Percentiles rank a stretch among this genome's conserved stretches.
These are phyloP conservation scores for Tylopilus intermedius DNA, from an alignment of 768 basidiomycete species.

Conservation along the genomic window DNA sequence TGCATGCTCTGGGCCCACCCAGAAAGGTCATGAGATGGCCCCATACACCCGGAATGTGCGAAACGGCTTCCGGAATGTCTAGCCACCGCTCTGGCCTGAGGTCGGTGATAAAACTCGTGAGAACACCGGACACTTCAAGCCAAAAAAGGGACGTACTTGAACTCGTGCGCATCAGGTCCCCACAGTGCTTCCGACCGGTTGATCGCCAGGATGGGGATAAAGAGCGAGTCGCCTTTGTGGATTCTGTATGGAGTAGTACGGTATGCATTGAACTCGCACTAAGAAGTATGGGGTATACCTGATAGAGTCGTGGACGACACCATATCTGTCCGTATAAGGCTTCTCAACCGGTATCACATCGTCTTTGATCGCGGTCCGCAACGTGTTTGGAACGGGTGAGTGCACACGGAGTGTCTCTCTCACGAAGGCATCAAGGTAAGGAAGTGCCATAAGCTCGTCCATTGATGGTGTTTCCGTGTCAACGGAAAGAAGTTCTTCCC, in stretches of 20 bases:
- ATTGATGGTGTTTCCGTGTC: conserved; percentile 56
- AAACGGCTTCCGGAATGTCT: conserved; percentile 39
- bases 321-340: conserved; percentile 42
- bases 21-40: conserved; percentile 57
- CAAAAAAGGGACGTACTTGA: conserved; percentile 39
- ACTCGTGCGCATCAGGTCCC: conserved; percentile 58
- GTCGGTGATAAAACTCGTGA: not conserved
- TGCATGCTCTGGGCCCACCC: conserved; percentile 61
- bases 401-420: conserved; percentile 52
- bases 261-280: not conserved
- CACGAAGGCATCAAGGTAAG: conserved; percentile 64
- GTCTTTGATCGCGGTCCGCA: conserved; percentile 46
- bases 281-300: conserved; percentile 21
- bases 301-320: conserved; percentile 36
- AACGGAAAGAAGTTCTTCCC: conserved; percentile 51
- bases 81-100: conserved; percentile 64
- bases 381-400: conserved; percentile 43
- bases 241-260: conserved; percentile 22
- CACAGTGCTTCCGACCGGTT: conserved; percentile 52
- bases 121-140: not conserved
- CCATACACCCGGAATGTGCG: conserved; percentile 55
- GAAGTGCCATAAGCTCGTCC: conserved; percentile 61
- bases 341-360: conserved; percentile 47
- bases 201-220: conserved; percentile 51
- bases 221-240: conserved; percentile 40